Percentiles rank a stretch among this genome's conserved stretches.
phyloP scores from a whole-genome alignment of 257 asterid species.

The Nicotiana sylvestris region DNA sequence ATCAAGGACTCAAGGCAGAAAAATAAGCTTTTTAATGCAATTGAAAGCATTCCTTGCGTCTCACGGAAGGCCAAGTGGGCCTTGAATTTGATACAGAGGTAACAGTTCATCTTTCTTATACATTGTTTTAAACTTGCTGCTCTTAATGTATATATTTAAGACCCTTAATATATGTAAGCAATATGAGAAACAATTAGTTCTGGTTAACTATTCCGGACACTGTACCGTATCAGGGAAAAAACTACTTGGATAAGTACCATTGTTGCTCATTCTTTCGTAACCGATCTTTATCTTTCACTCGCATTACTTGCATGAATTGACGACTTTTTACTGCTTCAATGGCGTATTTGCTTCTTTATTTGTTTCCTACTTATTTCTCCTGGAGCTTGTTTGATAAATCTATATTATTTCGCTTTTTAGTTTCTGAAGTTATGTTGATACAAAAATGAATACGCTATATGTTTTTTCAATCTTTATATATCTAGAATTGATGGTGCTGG shows the following conservation, averaged over 20 bases:
- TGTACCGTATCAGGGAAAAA: background rate
- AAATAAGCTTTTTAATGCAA: constrained; percentile 54
- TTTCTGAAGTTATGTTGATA: background rate
- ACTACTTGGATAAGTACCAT: background rate
- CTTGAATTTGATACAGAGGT: constrained; percentile 79
- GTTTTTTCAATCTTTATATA: background rate
- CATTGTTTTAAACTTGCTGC: background rate
- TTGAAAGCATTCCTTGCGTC: constrained; percentile 62
- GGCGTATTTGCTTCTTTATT: background rate
- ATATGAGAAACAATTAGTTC: background rate
- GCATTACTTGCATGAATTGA: background rate
- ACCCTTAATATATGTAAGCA: background rate
- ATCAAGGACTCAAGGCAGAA: constrained; percentile 71
- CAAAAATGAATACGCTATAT: background rate
- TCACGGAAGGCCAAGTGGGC: constrained; percentile 78
- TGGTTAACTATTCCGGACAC: background rate
- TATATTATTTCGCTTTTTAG: background rate
- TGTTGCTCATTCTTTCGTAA: background rate
- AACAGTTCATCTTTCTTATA: background rate
- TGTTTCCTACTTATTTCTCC: background rate
- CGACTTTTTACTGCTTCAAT: background rate
- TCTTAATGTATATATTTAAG: background rate
- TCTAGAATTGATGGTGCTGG: background rate
- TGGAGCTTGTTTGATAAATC: background rate
- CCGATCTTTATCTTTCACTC: background rate